phyloP scores from a whole-genome alignment of 495 filamentous ascomycete species.

The Xylaria intraflava region DNA sequence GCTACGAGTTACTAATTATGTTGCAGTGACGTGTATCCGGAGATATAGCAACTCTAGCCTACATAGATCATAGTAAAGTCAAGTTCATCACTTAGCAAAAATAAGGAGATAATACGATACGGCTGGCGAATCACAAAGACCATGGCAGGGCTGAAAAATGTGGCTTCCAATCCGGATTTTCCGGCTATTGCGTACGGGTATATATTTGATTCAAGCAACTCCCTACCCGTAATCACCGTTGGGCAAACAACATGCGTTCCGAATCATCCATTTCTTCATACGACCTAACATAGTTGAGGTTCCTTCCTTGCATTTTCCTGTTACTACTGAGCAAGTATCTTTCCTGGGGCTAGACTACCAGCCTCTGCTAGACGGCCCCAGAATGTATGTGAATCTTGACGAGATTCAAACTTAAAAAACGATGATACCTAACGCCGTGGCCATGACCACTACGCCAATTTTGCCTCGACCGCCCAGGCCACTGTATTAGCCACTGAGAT shows the following conservation, averaged over 20 bases:
- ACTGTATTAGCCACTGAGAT: conserved; percentile 14
- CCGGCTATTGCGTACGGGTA: background rate
- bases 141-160: background rate
- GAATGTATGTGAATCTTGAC: conserved; percentile 14
- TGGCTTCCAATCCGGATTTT: background rate
- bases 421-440: conserved; percentile 13
- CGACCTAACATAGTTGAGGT: background rate
- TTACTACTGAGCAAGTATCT: background rate
- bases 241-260: background rate
- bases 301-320: background rate
- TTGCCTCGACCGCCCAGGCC: conserved; percentile 22
- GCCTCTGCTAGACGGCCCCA: background rate
- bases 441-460: conserved; percentile 25
- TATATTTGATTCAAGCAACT: background rate
- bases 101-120: background rate
- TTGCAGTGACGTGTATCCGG: conserved; percentile 55
- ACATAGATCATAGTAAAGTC: background rate
- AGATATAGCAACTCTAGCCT: conserved; percentile 32
- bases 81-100: background rate
- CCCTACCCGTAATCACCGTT: background rate
- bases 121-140: conserved; percentile 11
- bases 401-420: conserved; percentile 22
- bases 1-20: conserved; percentile 4
- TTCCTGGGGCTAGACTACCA: background rate
- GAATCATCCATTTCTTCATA: background rate